Percentiles rank a stretch among this genome's conserved stretches.
phyloP scores from a whole-genome alignment of 768 basidiomycete genomes.

The Hebeloma cylindrosporum region DNA sequence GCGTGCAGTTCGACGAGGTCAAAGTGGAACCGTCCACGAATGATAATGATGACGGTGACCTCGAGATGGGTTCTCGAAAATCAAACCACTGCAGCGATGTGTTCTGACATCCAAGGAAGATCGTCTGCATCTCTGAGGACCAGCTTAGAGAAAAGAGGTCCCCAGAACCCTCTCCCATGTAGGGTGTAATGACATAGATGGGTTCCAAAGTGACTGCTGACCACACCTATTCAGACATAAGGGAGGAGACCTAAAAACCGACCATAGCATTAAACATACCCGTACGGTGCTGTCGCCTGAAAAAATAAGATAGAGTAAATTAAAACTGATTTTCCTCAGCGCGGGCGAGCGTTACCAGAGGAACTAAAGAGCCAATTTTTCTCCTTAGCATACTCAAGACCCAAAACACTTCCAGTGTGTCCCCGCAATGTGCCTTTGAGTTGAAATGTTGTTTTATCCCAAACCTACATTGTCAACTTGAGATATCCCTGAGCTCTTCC shows the following conservation, averaged over 20 bases:
- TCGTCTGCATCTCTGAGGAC: conserved; percentile 62
- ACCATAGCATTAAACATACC: conserved; percentile 41
- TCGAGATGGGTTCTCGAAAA: conserved; percentile 39
- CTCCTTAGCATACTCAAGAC: conserved; percentile 71
- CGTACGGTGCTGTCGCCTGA: conserved; percentile 86
- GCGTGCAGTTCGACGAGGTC: conserved; percentile 35
- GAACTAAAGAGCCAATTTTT: conserved; percentile 89
- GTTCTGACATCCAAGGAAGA: conserved; percentile 91
- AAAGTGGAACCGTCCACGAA: conserved; percentile 14
- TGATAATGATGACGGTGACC: conserved; percentile 16
- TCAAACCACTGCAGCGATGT: conserved; percentile 90
- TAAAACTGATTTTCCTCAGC: not conserved
- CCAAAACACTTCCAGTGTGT: conserved; percentile 83
- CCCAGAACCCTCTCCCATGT: conserved; percentile 77
- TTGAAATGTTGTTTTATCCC: conserved; percentile 73
- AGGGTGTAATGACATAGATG: conserved; percentile 75
- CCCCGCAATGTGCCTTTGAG: conserved; percentile 71
- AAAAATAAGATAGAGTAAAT: not conserved
- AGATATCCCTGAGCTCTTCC: not conserved
- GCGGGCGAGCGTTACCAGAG: conserved; percentile 51
- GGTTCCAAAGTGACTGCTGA: conserved; percentile 64
- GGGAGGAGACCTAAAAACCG: conserved; percentile 7
- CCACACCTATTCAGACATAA: conserved; percentile 62
- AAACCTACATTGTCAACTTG: conserved; percentile 56
- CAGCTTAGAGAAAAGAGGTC: conserved; percentile 87